Evolutionary conservation across 2,329 filamentous ascomycete genomes (phyloP), one percentile per base, ranked within the genome.

Genomic region (Paracoccidioides brasiliensis): DNA sequence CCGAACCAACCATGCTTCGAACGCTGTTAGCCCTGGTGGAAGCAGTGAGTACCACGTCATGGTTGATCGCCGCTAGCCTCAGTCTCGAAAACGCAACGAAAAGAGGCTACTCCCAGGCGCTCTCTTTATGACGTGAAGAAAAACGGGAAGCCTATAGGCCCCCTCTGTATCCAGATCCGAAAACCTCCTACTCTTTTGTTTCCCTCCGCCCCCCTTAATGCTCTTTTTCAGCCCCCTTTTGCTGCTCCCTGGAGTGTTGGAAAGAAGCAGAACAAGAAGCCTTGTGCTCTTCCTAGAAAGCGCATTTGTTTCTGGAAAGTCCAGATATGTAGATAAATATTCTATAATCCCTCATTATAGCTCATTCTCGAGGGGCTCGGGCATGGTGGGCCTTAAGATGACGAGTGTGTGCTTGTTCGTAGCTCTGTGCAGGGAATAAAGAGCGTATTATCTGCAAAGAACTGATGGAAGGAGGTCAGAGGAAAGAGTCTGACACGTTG

Each of bases 21-120:
- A 66, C 42, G 74, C 72, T 44, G 73, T 76, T 54, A 84, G 72
- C 56, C 77, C 72, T 15, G 76, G 72, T 1, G 83, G 83, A 38
- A 86, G 76, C 57, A 86, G 78, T 2, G 83, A 85, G 60, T 82
- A 81, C 74, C 80, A 78, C 46, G 78, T 78, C 83, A 86, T 86
- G 35, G 3, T 30, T 30, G 40, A 8, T 51, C 10, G 12, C 10
- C 4, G 46, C 46, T n/a, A 35, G 46, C n/a, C 15, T 3, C 28
- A 30, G 28, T 38, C 22, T 22, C 22, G 22, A 22, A 22, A 22
- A 22, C 22, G 22, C 22, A 22, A 22, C 22, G 22, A 22, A 22
- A 22, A 22, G 22, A 22, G 22, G 22, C 22, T 22, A 22, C 22
- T 22, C 1, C 2, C 22, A 1, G 22, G 22, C 22, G 22, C 22